A percentile compares a stretch with the other conserved stretches of the same genome.
Conservation (phyloP, 805 yeast species). For the Candida maesae region DNA sequence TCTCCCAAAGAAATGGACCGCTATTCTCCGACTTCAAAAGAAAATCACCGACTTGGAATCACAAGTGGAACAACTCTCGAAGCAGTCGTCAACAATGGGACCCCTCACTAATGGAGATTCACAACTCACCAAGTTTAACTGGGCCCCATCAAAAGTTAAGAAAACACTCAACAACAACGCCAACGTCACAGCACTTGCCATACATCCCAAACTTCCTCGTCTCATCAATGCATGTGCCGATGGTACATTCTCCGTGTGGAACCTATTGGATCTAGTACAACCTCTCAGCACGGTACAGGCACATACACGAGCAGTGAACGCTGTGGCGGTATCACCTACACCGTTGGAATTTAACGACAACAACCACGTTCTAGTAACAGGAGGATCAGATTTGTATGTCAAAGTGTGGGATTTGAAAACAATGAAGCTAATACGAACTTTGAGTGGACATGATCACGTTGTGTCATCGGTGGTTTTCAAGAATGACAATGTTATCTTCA, state of each 20-base stretch:
- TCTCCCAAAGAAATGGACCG: constrained; percentile 81
- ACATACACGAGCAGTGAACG: constrained; percentile 68
- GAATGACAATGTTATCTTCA: constrained; percentile 43
- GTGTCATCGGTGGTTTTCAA: constrained; percentile 62
- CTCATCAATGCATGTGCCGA: constrained; percentile 61
- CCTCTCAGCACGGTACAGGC: constrained; percentile 66
- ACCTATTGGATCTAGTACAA: constrained; percentile 50
- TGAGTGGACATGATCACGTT: constrained; percentile 86
- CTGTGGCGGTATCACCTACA: constrained; percentile 51
- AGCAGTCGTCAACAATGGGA: constrained; percentile 35
- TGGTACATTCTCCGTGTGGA: constrained; percentile 75
- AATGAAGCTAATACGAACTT: constrained; percentile 52
- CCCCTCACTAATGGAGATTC: constrained; percentile 27
- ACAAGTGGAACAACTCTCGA: constrained; percentile 46
- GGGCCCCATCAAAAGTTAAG: constrained; percentile 26
- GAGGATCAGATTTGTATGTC: constrained; percentile 49
- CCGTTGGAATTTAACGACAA: constrained; percentile 24
- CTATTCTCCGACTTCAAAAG: constrained; percentile 76
- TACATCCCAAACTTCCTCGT: constrained; percentile 73
- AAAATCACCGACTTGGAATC: constrained; percentile 67
- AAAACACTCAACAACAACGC: constrained; percentile 34
- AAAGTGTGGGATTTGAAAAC: constrained; percentile 67
- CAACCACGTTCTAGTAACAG: constrained; percentile 38
- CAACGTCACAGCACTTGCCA: constrained; percentile 55
- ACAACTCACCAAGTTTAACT: constrained; percentile 19